Evolutionary conservation across 1,284 basidiomycete genomes (phyloP).

Genomic region (Cryptococcus sp.): DNA sequence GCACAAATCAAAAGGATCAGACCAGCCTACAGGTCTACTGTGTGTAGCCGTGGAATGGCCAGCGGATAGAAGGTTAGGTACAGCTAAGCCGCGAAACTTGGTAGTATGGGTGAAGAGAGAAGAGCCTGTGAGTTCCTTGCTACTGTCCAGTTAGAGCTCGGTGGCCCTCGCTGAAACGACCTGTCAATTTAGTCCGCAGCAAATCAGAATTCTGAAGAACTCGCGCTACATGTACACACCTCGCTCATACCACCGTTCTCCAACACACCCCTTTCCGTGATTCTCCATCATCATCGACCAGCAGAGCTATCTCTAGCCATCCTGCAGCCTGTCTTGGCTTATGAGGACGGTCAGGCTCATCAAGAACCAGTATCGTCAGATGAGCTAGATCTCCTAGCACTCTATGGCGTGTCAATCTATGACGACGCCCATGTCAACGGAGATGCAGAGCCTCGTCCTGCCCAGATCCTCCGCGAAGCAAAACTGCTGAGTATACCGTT

Average conservation of each 20-base stretch:
- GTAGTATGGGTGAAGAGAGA: slow-evolving; percentile 25
- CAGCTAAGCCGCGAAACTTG: slow-evolving; percentile 15
- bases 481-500: slow-evolving; percentile 8
- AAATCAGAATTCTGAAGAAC: not conserved
- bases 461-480: slow-evolving; percentile 31
- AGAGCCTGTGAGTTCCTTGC: not conserved
- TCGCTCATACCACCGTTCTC: slow-evolving; percentile 37
- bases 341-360: not conserved
- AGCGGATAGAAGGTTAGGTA: slow-evolving; percentile 21
- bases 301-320: slow-evolving; percentile 43
- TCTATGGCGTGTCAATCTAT: not conserved
- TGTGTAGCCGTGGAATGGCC: slow-evolving; percentile 30
- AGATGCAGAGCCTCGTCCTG: not conserved
- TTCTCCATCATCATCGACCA: slow-evolving; percentile 33
- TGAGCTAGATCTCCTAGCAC: slow-evolving; percentile 19
- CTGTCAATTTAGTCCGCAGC: not conserved
- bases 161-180: not conserved
- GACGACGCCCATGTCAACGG: not conserved
- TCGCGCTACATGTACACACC: slow-evolving; percentile 20
- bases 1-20: too few species aligned
- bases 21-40: not conserved
- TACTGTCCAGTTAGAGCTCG: not conserved
- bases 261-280: slow-evolving; percentile 25
- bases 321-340: slow-evolving; percentile 35
- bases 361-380: not conserved